phyloP scores from a whole-genome alignment of 257 asterid species.

The Solanum chiquidenum region DNA sequence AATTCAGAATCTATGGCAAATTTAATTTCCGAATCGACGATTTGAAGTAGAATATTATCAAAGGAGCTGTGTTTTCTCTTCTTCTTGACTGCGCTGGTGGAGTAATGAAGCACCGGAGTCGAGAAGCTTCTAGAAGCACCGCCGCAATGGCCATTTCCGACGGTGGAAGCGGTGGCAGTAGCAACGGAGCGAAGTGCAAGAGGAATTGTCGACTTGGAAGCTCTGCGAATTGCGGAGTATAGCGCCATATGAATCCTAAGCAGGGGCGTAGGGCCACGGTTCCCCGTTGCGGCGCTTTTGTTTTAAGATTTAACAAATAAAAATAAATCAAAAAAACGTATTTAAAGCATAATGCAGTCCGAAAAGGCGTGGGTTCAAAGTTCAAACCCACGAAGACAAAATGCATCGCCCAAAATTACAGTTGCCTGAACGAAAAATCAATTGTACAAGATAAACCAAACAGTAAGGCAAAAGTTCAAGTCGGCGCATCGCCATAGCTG shows the following conservation, averaged over 20 bases:
- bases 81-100: neutral
- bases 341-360: neutral
- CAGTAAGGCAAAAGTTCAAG: too few species aligned
- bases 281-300: neutral
- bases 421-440: too few species aligned
- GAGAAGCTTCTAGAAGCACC: neutral
- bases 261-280: neutral
- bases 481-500: neutral
- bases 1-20: conserved; percentile 27
- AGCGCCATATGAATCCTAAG: neutral
- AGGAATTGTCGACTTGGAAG: neutral
- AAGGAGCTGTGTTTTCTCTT: neutral
- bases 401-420: too few species aligned
- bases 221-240: neutral
- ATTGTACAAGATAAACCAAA: too few species aligned
- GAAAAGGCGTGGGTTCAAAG: too few species aligned
- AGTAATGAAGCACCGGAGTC: neutral
- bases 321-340: neutral
- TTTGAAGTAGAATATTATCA: conserved; percentile 32
- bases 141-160: neutral
- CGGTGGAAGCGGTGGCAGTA: neutral
- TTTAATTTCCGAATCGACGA: conserved; percentile 40
- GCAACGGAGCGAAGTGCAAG: neutral
- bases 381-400: too few species aligned
- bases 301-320: neutral